These are phyloP conservation scores for Vitis cinerea DNA, from an alignment of 164 flowering plant genomes.

Conservation along the genomic window DNA sequence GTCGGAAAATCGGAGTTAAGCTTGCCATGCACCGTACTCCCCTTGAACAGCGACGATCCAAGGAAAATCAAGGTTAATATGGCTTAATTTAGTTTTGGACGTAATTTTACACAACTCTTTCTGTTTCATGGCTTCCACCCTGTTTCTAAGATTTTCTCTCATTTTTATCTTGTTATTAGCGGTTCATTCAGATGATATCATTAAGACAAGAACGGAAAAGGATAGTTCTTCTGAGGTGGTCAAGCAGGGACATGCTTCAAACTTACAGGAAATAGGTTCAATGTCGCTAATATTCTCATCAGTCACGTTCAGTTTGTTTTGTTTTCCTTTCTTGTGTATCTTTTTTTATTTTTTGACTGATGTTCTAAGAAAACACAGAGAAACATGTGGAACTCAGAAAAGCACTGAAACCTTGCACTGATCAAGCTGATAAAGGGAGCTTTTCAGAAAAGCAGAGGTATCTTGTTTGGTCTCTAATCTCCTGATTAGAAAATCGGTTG, in stretches of 20 bases:
- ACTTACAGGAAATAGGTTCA: conserved; percentile 38
- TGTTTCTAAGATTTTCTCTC: not conserved
- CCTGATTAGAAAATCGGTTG: not conserved
- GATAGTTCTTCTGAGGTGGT: conserved; percentile 16
- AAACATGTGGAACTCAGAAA: conserved; percentile 28
- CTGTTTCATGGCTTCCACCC: not conserved
- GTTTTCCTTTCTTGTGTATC: not conserved
- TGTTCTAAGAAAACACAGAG: conserved; percentile 17
- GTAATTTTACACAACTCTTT: not conserved
- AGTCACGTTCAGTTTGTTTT: not conserved
- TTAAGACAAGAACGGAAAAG: conserved; percentile 27
- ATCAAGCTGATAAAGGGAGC: conserved; percentile 32
- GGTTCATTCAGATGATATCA: conserved; percentile 25
- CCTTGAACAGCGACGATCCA: conserved; percentile 63
- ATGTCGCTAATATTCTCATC: not conserved
- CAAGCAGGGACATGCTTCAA: conserved; percentile 22
- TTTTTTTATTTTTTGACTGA: not conserved
- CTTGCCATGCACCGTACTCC: conserved; percentile 81
- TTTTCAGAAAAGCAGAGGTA: conserved; percentile 82
- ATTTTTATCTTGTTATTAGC: not conserved
- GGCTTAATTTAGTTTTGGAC: not conserved
- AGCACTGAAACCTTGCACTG: conserved; percentile 18
- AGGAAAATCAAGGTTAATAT: conserved; percentile 54
- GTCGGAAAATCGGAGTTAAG: conserved; percentile 76
- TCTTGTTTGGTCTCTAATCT: not conserved